These are phyloP conservation scores for Turritis glabra DNA, from an alignment of 345 rosid species.

Conservation along the genomic window DNA sequence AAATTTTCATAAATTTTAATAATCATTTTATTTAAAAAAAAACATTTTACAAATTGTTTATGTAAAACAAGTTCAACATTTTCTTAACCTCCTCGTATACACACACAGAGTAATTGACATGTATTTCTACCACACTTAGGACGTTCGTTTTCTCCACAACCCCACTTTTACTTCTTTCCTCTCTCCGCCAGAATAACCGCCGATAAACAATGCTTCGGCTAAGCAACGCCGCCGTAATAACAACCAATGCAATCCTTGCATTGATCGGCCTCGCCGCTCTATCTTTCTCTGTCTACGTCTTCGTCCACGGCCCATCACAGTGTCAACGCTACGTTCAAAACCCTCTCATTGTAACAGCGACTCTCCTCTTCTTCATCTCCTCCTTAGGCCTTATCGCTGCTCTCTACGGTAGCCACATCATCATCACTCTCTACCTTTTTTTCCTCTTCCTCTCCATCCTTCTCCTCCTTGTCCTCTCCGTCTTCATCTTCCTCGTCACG, in stretches of 20 bases:
- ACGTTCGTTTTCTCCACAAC: slow-evolving; percentile 22
- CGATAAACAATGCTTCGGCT: slow-evolving; percentile 35
- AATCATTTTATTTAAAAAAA: too few species aligned
- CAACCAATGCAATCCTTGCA: slow-evolving; percentile 36
- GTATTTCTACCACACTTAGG: neutral
- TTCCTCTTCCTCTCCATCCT: slow-evolving; percentile 38
- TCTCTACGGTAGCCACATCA: slow-evolving; percentile 33
- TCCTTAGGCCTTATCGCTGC: slow-evolving; percentile 40
- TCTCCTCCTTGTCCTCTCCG: slow-evolving; percentile 27
- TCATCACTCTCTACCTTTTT: slow-evolving; percentile 35
- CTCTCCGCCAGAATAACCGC: neutral
- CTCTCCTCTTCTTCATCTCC: slow-evolving; percentile 37
- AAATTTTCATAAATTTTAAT: too few species aligned
- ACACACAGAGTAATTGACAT: neutral
- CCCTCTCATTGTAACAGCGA: slow-evolving; percentile 35
- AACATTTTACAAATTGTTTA: neutral
- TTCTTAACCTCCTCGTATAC: slow-evolving; percentile 8
- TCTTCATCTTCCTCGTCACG: slow-evolving; percentile 38
- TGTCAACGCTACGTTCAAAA: slow-evolving; percentile 40
- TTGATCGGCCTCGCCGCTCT: slow-evolving; percentile 32
- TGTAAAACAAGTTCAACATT: neutral
- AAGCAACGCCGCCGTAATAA: slow-evolving; percentile 41
- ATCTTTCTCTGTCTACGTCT: slow-evolving; percentile 35
- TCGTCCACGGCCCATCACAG: slow-evolving; percentile 32
- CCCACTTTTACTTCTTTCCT: neutral